Base-by-base conservation (phyloP, 2,329 filamentous ascomycete genomes). In the Paecilomyces niveus region DNA sequence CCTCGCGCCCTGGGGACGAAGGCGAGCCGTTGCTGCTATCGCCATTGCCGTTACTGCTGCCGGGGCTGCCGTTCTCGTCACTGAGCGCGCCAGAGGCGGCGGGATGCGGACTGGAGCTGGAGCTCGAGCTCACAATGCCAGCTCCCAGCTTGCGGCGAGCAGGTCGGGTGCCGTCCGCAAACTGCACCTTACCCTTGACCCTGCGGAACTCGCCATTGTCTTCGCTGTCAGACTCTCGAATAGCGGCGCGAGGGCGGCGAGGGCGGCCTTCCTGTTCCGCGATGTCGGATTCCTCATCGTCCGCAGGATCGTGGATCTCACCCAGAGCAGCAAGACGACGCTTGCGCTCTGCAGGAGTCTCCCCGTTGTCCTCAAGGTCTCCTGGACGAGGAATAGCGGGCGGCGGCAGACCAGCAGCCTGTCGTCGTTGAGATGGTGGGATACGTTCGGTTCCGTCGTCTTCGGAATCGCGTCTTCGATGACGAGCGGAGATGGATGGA, bases 311-410 rank as follows among this genome's bases (percentile, higher is more conserved):
- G 7, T 66, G 58, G 33, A 69, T 62, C 54, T 74, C 65, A 51
- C 76, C 76, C 10, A 79, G 62, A 1, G 76, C 77, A 26, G 76
- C 77, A 7, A 79, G 70, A 66, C 77, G 75, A 58, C 77, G 76
- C 54, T 76, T 72, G 45, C 76, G 76, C 61, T 80, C 77, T 8
- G 76, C 77, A 1, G 76, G 75, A 3, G 77, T 79, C 59, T 78
- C 75, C 26, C 69, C 70, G n/a, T 76, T 73, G 13, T 45, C 39
- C 18, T 74, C 73, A 11, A 65, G 10, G 29, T 70, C 70, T 6
- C 39, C 45, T 10, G 21, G 6, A 24, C 35, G 49, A 58, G 67
- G 59, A 26, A 63, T 68, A 1, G 67, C 65, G 9, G 68, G 65
- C 9, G 61, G 63, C 0, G 63, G 51, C 11, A 73, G 55, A 56